Conservation (phyloP, 176 grass and related monocot genomes). For the Carex myosuroides region DNA sequence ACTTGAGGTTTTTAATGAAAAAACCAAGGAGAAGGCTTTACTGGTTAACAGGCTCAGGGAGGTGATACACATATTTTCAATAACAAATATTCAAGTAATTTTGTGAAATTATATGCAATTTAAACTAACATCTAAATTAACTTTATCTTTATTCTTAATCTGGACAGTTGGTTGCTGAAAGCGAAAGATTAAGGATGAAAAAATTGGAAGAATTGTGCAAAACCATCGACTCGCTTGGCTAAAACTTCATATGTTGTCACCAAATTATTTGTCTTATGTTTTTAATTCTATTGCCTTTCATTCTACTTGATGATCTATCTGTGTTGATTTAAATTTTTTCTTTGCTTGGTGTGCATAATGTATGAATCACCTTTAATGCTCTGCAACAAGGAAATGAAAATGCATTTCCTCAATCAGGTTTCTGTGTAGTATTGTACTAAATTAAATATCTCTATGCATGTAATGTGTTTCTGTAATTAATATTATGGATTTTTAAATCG, state of each 20-base stretch:
- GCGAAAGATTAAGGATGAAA: slow-evolving; percentile 93
- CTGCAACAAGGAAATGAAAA: background rate
- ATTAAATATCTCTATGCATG: background rate
- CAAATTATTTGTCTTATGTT: background rate
- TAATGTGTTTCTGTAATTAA: background rate
- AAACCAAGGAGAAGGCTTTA: slow-evolving; percentile 84
- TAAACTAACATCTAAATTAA: background rate
- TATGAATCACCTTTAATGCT: background rate
- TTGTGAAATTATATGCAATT: slow-evolving; percentile 2
- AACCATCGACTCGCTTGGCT: slow-evolving; percentile 79
- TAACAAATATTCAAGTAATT: background rate
- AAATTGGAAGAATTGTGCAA: slow-evolving; percentile 96
- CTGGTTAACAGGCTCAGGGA: slow-evolving; percentile 81
- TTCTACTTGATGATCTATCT: slow-evolving; percentile 7
- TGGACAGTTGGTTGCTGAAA: slow-evolving; percentile 76
- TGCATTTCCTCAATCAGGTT: background rate
- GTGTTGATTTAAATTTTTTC: background rate
- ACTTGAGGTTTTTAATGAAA: slow-evolving; percentile 81
- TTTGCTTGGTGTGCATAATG: slow-evolving; percentile 17
- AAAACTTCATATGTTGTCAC: background rate
- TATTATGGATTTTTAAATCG: background rate
- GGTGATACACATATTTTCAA: slow-evolving; percentile 28
- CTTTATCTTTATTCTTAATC: background rate
- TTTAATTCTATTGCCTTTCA: background rate
- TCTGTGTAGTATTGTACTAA: background rate